Evolutionary conservation across 306 rosid species (phyloP), one percentile per base, ranked within the genome.

Genomic region (Citrullus mucosospermus): DNA sequence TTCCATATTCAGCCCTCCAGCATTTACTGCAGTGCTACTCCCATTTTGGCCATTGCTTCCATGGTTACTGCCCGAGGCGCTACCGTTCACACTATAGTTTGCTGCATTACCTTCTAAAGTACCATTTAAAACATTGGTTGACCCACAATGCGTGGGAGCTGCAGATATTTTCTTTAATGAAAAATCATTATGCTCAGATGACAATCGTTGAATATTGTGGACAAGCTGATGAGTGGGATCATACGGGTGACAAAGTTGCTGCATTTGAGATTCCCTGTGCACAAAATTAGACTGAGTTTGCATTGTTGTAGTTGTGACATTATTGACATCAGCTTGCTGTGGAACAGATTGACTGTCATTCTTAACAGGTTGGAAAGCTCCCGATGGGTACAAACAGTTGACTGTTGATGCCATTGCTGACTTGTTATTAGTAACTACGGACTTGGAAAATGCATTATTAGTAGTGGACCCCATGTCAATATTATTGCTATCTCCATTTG

Each of bases 11-110:
- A 84, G 83, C 81, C 87, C 90, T 67, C 90, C 87, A 58, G 86
- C 83, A 77, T 88, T 81, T 54, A 81, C 81, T 78, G 87, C 90
- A 53, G 80, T 81, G 79, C 87, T 85, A 80, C 90, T 83, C 63
- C 96, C 91, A 77, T 88, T 90, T 85, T 86, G 91, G 69, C 92
- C 90, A 85, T 92, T 92, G 88, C 93, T 90, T 67, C 88, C 94
- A 75, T 88, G 85, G 87, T 90, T 89, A 81, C 97, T 90, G 67
- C 94, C 94, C 2, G 97, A 89, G 71, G 80, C 89, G 56, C 97
- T 93, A 80, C 90, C 83, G 56, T 86, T 86, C 85, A 87, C 79
- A 77, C 93, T 84, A 80, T 79, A 88, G 80, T 86, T 88, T 78
- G 83, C 95, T 51, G 82, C 83, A 78, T 84, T 90, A 75, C 92